A percentile compares a stretch with the other conserved stretches of the same genome.
Conservation (phyloP, 2,329 filamentous ascomycete species). For the Fonsecaea pugnacius region DNA sequence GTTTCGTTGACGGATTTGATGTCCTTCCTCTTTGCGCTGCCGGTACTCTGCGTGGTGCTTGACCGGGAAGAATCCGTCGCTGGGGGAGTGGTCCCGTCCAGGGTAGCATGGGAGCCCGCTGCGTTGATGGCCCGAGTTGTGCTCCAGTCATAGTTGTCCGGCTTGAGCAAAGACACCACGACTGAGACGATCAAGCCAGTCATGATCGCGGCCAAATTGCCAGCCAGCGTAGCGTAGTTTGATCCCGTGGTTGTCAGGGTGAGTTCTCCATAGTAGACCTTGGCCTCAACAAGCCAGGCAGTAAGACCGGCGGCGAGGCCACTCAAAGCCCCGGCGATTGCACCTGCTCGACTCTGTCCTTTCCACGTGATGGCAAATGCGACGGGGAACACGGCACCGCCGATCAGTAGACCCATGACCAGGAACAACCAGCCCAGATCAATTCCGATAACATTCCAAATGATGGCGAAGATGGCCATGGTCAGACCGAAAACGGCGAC, state of each 20-base stretch:
- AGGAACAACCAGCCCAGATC: conserved; percentile 44
- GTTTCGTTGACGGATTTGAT: conserved; percentile 17
- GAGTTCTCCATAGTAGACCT: conserved; percentile 69
- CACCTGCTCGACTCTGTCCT: conserved; percentile 69
- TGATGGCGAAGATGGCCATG: conserved; percentile 33
- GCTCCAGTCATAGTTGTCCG: conserved; percentile 72
- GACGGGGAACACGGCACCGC: conserved; percentile 78
- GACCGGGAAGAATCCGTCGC: conserved; percentile 14
- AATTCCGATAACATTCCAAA: conserved; percentile 31
- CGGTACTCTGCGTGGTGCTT: conserved; percentile 4
- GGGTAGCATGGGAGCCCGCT: conserved; percentile 47
- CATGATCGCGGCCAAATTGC: conserved; percentile 80
- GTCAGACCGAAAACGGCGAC: conserved; percentile 65
- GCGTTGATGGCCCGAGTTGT: conserved; percentile 79
- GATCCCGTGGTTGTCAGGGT: conserved; percentile 74
- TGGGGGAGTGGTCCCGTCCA: background rate
- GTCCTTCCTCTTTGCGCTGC: conserved; percentile 8
- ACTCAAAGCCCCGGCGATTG: conserved; percentile 53
- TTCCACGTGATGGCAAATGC: conserved; percentile 80
- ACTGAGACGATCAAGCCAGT: conserved; percentile 76
- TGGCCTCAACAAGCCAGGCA: conserved; percentile 77
- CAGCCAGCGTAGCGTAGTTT: conserved; percentile 59
- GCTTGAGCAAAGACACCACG: conserved; percentile 76
- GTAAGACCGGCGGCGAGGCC: conserved; percentile 71
- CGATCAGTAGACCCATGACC: conserved; percentile 86